These are phyloP conservation scores for Ustilago hordei DNA, from an alignment of 1,284 basidiomycete species.

Conservation along the genomic window DNA sequence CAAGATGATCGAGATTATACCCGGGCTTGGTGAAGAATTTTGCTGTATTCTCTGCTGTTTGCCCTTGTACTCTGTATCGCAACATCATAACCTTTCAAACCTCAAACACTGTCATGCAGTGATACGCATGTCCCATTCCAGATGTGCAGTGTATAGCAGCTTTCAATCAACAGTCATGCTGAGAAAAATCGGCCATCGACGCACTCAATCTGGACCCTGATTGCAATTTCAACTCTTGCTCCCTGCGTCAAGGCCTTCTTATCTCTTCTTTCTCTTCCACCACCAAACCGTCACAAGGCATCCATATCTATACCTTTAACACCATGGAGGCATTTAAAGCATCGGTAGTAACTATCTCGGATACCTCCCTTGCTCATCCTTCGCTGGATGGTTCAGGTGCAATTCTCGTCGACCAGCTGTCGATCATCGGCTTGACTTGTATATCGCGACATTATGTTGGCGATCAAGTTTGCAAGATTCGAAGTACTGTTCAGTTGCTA, in stretches of 20 bases:
- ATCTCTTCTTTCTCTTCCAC: neutral
- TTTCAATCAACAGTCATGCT: neutral
- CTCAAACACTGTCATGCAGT: neutral
- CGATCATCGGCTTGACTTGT: slow-evolving; percentile 18
- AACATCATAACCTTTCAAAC: neutral
- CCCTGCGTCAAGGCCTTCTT: neutral
- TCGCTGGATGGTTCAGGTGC: slow-evolving; percentile 53
- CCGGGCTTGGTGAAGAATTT: slow-evolving; percentile 4
- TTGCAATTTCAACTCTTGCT: neutral
- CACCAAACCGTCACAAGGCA: too few relatives aligned
- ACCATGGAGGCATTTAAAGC: slow-evolving; percentile 6
- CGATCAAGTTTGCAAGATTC: slow-evolving; percentile 38
- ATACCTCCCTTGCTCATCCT: slow-evolving; percentile 44
- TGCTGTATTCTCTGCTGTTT: slow-evolving; percentile 5
- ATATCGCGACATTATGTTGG: slow-evolving; percentile 20
- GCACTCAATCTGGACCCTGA: neutral
- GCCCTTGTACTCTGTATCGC: slow-evolving; percentile 7
- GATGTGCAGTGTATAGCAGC: neutral
- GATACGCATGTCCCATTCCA: neutral
- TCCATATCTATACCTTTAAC: neutral
- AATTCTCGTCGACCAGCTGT: slow-evolving; percentile 24
- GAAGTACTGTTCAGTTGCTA: slow-evolving; percentile 5
- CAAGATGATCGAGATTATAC: slow-evolving; percentile 6
- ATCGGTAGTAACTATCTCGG: slow-evolving; percentile 51
- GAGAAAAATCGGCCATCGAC: slow-evolving; percentile 3